Conservation (phyloP, 768 basidiomycete species). For the Mycena crocata region DNA sequence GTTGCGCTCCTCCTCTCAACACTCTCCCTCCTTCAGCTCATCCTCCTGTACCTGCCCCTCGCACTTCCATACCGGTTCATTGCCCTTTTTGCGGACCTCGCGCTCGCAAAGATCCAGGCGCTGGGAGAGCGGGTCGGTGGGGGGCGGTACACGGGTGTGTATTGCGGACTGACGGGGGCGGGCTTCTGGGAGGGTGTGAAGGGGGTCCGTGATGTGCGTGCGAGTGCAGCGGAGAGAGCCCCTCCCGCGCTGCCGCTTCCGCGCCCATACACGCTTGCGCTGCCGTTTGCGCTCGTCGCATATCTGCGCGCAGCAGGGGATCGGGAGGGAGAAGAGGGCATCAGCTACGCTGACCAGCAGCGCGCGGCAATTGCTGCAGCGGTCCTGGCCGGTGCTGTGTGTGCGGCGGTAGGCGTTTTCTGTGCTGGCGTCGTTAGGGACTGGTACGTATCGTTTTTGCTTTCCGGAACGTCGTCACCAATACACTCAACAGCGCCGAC, state of each 20-base stretch:
- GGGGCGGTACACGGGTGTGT: conserved; percentile 54
- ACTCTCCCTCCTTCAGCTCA: conserved; percentile 1
- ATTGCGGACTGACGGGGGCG: conserved; percentile 68
- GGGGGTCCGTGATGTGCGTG: conserved; percentile 47
- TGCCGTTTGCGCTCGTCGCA: conserved; percentile 84
- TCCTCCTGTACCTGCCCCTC: conserved; percentile 47
- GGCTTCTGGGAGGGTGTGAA: conserved; percentile 56
- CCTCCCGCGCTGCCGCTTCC: conserved; percentile 47
- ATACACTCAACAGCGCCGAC: conserved; percentile 20
- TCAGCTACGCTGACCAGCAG: conserved; percentile 32
- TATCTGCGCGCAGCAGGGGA: conserved; percentile 84
- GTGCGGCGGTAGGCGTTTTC: conserved; percentile 30
- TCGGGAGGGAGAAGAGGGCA: conserved; percentile 27
- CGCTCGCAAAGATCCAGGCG: conserved; percentile 20
- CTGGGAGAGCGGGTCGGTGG: conserved; percentile 33
- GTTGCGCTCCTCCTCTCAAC: conserved; percentile 62
- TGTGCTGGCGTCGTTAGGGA: conserved; percentile 32
- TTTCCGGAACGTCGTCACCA: background rate
- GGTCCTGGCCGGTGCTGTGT: conserved; percentile 29
- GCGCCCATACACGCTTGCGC: conserved; percentile 81
- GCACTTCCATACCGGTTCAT: conserved; percentile 60
- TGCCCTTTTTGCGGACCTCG: conserved; percentile 35
- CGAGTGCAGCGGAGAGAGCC: conserved; percentile 10
- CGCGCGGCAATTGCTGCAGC: conserved; percentile 31
- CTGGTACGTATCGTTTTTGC: conserved; percentile 8